Conservation (phyloP, 2,329 filamentous ascomycete genomes). For the Cadophora luteo-olivacea region DNA sequence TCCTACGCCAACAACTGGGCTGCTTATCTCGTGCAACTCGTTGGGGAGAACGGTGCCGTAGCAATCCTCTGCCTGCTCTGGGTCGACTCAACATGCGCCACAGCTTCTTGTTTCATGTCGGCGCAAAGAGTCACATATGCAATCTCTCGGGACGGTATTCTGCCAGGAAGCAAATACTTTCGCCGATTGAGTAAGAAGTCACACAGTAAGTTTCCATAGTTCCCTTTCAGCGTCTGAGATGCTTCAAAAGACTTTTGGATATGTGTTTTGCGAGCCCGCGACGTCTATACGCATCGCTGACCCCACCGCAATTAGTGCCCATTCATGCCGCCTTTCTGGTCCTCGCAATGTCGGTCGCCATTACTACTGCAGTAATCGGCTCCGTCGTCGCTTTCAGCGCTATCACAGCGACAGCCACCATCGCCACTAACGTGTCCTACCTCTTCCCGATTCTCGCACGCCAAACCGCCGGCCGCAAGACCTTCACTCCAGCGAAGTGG, state of each 20-base stretch:
- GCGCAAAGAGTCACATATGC: conserved; percentile 50
- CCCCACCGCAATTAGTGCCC: conserved; percentile 34
- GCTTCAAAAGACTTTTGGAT: no score
- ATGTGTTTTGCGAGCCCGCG: no score
- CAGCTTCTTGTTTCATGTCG: conserved; percentile 48
- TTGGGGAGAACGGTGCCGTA: conserved; percentile 46
- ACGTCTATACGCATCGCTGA: neutral
- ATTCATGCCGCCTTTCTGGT: conserved; percentile 48
- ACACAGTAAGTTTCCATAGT: conserved; percentile 29
- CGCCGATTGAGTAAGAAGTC: conserved; percentile 41
- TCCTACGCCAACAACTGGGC: conserved; percentile 50
- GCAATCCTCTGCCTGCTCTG: conserved; percentile 47
- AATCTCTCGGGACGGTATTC: conserved; percentile 49
- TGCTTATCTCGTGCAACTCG: conserved; percentile 48
- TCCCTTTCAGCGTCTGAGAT: neutral
- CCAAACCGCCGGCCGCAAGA: conserved; percentile 47
- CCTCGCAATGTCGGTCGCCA: conserved; percentile 42
- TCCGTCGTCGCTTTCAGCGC: conserved; percentile 47
- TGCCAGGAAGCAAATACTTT: conserved; percentile 48
- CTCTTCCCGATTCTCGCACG: conserved; percentile 49
- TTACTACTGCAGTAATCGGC: conserved; percentile 48
- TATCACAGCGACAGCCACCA: conserved; percentile 48
- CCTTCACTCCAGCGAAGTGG: conserved; percentile 46
- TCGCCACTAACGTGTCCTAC: conserved; percentile 49
- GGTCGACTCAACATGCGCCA: conserved; percentile 48